A percentile compares a stretch with the other conserved stretches of the same genome.
phyloP scores from a whole-genome alignment of 78 protist genomes.

The Tieghemostelium lacteum region DNA sequence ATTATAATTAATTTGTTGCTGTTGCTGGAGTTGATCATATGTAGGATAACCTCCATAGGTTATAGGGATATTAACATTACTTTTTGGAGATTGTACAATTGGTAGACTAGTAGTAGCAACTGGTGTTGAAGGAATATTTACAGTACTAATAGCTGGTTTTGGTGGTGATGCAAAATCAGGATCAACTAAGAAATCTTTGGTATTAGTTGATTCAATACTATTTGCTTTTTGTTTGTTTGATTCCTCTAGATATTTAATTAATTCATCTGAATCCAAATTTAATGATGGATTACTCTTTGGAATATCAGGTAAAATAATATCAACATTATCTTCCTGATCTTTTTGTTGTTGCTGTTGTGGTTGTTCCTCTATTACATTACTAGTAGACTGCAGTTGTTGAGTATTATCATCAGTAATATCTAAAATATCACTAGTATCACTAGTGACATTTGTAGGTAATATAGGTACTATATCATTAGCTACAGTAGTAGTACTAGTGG shows the following conservation, averaged over 20 bases:
- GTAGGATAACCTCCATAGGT: too few relatives aligned
- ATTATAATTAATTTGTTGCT: background rate
- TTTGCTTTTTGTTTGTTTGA: background rate
- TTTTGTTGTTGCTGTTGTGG: slow-evolving; percentile 12
- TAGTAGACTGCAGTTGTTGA: too few relatives aligned
- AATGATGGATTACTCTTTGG: background rate
- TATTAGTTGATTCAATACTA: background rate
- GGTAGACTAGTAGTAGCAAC: background rate
- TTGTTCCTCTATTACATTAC: background rate
- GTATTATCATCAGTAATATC: too few relatives aligned
- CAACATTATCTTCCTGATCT: background rate
- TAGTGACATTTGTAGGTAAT: too few relatives aligned
- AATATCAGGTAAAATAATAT: background rate
- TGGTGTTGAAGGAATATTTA: background rate
- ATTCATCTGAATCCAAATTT: slow-evolving; percentile 31
- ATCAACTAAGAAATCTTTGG: slow-evolving; percentile 12
- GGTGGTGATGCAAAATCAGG: slow-evolving; percentile 70
- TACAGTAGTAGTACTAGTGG: too few relatives aligned
- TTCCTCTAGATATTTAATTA: slow-evolving; percentile 15
- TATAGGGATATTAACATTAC: too few relatives aligned
- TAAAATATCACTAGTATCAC: too few relatives aligned
- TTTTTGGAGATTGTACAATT: background rate
- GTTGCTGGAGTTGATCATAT: background rate
- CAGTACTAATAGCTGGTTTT: background rate
- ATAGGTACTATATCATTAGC: too few relatives aligned